A percentile compares a stretch with the other conserved stretches of the same genome.
phyloP scores from a whole-genome alignment of 2,329 filamentous ascomycete genomes.

The Neophaeococcomyces aloes region DNA sequence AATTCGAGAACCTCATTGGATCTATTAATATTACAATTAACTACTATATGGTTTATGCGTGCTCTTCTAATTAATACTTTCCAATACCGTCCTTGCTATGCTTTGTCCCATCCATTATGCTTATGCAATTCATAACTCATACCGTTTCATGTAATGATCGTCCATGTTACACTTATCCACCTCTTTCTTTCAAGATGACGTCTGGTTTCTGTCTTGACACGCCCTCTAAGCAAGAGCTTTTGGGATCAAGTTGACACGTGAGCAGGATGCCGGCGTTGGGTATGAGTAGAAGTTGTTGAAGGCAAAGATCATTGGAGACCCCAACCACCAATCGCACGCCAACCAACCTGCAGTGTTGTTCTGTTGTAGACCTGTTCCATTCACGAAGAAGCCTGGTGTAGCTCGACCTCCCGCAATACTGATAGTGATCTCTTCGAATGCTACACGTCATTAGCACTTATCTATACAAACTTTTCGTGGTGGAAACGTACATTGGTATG shows the following conservation, averaged over 20 bases:
- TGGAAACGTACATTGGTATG: constrained; percentile 17
- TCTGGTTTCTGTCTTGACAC: background rate
- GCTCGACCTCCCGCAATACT: constrained; percentile 12
- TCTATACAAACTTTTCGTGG: no score
- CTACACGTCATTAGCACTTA: constrained; percentile 11
- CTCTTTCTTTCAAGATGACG: no score
- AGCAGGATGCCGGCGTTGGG: constrained; percentile 16
- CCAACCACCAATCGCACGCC: constrained; percentile 22
- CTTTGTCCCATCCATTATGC: no score
- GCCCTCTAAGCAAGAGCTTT: constrained; percentile 8
- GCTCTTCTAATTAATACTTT: no score
- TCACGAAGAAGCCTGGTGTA: constrained; percentile 18
- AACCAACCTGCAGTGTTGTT: constrained; percentile 7
- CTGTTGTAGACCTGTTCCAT: constrained; percentile 19
- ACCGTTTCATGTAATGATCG: no score
- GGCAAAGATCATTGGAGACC: constrained; percentile 19
- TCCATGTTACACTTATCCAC: no score
- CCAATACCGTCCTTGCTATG: no score
- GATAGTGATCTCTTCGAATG: constrained; percentile 17
- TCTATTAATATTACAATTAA: no score
- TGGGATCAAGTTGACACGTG: constrained; percentile 17
- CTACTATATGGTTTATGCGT: no score
- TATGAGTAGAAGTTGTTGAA: constrained; percentile 10
- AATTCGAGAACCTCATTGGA: no score
- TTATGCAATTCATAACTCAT: no score